Conservation (phyloP, 177 flowering plant genomes). For the Tripterygium wilfordii region DNA sequence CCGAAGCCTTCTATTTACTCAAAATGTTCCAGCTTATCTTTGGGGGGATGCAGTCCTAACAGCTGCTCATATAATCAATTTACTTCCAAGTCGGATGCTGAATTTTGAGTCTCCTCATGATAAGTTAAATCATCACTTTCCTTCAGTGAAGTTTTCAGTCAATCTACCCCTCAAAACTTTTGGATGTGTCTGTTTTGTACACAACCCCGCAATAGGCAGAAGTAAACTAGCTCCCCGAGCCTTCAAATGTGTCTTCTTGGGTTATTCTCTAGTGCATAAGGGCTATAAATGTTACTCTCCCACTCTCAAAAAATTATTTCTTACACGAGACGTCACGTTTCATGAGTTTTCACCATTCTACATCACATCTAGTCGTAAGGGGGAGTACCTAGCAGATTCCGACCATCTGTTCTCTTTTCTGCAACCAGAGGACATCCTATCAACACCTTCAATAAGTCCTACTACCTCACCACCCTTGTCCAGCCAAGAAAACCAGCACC, state of each 20-base stretch:
- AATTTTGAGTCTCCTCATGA: not conserved
- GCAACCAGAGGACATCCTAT: not conserved
- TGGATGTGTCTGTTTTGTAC: not conserved
- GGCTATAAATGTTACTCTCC: not conserved
- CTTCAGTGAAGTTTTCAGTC: not conserved
- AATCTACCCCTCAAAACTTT: not conserved
- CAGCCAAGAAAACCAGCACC: no score
- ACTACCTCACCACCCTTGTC: no score
- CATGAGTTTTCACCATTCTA: not conserved
- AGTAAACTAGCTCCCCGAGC: not conserved
- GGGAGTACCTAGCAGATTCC: not conserved
- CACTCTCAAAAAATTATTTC: not conserved
- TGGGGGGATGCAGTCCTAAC: not conserved
- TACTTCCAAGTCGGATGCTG: not conserved
- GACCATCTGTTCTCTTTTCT: not conserved
- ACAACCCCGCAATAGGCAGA: not conserved
- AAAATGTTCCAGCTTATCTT: not conserved
- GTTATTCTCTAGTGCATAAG: not conserved
- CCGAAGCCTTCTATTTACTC: not conserved
- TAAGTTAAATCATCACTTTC: not conserved
- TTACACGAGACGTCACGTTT: not conserved
- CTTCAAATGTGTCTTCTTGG: not conserved
- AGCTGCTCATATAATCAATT: not conserved
- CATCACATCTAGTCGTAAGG: not conserved
- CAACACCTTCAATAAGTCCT: no score